These are phyloP conservation scores for Pulveroboletus sp. DNA, from an alignment of 768 basidiomycete species.

Conservation along the genomic window DNA sequence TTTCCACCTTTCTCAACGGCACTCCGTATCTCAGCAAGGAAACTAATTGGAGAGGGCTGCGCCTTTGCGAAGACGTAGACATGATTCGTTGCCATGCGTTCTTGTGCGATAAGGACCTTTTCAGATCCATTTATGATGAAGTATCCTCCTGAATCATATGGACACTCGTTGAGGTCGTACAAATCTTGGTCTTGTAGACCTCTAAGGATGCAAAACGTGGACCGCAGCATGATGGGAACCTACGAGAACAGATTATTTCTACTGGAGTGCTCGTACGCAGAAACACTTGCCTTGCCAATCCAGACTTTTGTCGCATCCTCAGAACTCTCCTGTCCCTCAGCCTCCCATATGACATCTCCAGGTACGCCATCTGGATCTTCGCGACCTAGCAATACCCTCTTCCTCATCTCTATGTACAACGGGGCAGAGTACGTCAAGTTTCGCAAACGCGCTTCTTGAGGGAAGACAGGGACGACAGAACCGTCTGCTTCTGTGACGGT, in stretches of 20 bases:
- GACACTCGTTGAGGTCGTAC: conserved; percentile 94
- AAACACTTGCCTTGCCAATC: conserved; percentile 78
- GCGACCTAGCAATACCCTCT: conserved; percentile 71
- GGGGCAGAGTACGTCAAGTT: conserved; percentile 97
- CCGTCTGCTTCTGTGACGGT: conserved; percentile 96
- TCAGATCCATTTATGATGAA: conserved; percentile 99
- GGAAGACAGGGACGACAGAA: conserved; percentile 88
- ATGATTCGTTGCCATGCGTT: conserved; percentile 98
- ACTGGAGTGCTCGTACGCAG: conserved; percentile 1
- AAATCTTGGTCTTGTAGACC: conserved; percentile 74
- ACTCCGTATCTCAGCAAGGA: conserved; percentile 94
- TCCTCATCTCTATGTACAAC: conserved; percentile 92
- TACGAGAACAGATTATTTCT: conserved; percentile 29
- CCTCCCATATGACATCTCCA: conserved; percentile 76
- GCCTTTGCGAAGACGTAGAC: conserved; percentile 99
- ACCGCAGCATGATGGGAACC: conserved; percentile 98
- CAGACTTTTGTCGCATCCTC: conserved; percentile 81
- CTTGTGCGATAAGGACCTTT: conserved; percentile 99
- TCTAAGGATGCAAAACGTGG: conserved; percentile 89
- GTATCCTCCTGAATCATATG: conserved; percentile 97
- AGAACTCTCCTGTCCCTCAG: conserved; percentile 58
- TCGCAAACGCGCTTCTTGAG: conserved; percentile 91
- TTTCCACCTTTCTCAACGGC: conserved; percentile 98
- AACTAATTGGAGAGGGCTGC: conserved; percentile 91
- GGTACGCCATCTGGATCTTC: conserved; percentile 78